Evolutionary conservation across 2,329 filamentous ascomycete genomes (phyloP), one percentile per base, ranked within the genome.

Genomic region (Xylariaceae sp.): DNA sequence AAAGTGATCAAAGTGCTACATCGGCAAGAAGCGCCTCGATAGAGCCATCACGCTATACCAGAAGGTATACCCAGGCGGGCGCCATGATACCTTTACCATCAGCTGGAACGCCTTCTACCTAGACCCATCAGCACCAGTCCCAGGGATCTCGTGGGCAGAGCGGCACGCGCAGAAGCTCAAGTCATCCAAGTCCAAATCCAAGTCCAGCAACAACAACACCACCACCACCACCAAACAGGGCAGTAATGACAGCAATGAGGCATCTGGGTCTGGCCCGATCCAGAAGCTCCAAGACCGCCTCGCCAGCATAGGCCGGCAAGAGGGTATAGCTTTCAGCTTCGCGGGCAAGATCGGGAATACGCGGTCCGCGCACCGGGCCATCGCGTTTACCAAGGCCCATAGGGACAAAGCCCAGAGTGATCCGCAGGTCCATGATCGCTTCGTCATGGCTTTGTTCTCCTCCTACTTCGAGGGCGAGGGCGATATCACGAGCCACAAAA

Each of bases 51-150:
- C 59, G 0, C 63, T 77, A 0, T 75, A 73, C 60, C 65, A 70
- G 18, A 74, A 72, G 46, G 73, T 70, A 1, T 75, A 75, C 48
- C 73, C 73, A 0, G 68, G 66, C 6, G 73, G 69, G 4, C 66
- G 62, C 10, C 49, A 64, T 4, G 72, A 75, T 43, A 58, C 50
- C 0, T 74, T 76, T 55, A 21, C 51, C 8, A 66, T 76, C 26
- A 65, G 42, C n/a, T 76, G 70, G 66, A 58, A 58, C 4, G 72
- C 73, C 0, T 77, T 70, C 60, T 75, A 74, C 41, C 65, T 76
- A 3, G 64, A 72, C 57, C 60, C 67, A 15, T 58, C 61, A 11
- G 56, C 64, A 1, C 53, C 53, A 1, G 39, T 60, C 2, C 44
- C 61, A 9, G 67, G 64, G 43, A 54, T 70, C 15, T 18, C 55